A percentile compares a stretch with the other conserved stretches of the same genome.
Conservation (phyloP, 2,329 filamentous ascomycete genomes). For the Aspergillus thermomutatus region DNA sequence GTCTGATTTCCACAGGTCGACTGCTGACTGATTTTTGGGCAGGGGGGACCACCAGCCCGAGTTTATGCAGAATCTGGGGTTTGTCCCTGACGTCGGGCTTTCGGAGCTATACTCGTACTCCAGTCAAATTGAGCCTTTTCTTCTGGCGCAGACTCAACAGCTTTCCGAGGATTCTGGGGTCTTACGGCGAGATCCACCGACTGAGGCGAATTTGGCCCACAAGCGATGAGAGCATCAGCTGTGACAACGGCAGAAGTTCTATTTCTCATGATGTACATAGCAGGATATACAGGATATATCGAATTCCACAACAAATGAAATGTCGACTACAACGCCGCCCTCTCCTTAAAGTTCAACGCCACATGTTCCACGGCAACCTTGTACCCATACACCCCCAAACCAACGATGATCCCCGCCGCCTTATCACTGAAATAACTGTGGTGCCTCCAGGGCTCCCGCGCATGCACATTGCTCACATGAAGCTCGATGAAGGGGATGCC, state of each 20-base stretch:
- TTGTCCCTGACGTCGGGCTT: conserved; percentile 34
- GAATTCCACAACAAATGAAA: too few species aligned
- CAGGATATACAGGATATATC: too few species aligned
- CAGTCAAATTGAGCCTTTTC: conserved; percentile 32
- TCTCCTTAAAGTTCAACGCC: conserved; percentile 35
- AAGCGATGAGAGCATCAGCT: too few species aligned
- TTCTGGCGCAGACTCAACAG: conserved; percentile 30
- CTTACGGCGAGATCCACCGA: conserved; percentile 21
- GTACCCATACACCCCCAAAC: conserved; percentile 63
- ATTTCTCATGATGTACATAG: too few species aligned
- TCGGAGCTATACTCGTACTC: conserved; percentile 37
- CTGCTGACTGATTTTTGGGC: conserved; percentile 9
- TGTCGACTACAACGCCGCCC: conserved; percentile 13
- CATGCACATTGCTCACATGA: conserved; percentile 74
- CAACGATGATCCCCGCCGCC: conserved; percentile 69
- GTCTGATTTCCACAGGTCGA: background rate
- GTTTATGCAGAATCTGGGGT: conserved; percentile 39
- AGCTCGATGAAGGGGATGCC: conserved; percentile 72
- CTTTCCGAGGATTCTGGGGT: conserved; percentile 16
- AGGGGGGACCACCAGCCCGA: conserved; percentile 35
- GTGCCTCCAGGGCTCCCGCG: conserved; percentile 64
- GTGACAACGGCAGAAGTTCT: too few species aligned
- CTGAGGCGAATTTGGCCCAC: conserved; percentile 5
- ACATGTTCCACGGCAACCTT: conserved; percentile 57
- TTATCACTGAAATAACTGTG: conserved; percentile 74